phyloP scores from a whole-genome alignment of 129 eudicot genomes.

The Daucus carota region DH1_v3.0 NC_030383.2:10060001-10060500 shows the following conservation, averaged over 20 bases:
- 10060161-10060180: too few relatives aligned
- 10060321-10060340: background rate
- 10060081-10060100: too few relatives aligned
- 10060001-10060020: too few relatives aligned
- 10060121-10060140: too few relatives aligned
- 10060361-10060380: constrained; percentile 43
- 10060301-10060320: constrained; percentile 23
- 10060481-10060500: background rate
- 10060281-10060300: constrained; percentile 75
- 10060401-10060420: constrained; percentile 25
- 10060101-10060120: too few relatives aligned
- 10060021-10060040: too few relatives aligned
- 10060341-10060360: background rate
- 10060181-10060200: too few relatives aligned
- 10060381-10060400: constrained; percentile 42
- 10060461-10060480: constrained; percentile 16
- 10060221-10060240: constrained; percentile 94
- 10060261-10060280: constrained; percentile 87
- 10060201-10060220: constrained; percentile 1
- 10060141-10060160: too few relatives aligned
- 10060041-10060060: too few relatives aligned
- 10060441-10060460: constrained; percentile 13
- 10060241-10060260: constrained; percentile 72
- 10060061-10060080: too few relatives aligned
- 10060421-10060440: constrained; percentile 37